These are phyloP conservation scores for Passalora sequoiae DNA, from an alignment of 2,329 filamentous ascomycete species.

Conservation along the genomic window DNA sequence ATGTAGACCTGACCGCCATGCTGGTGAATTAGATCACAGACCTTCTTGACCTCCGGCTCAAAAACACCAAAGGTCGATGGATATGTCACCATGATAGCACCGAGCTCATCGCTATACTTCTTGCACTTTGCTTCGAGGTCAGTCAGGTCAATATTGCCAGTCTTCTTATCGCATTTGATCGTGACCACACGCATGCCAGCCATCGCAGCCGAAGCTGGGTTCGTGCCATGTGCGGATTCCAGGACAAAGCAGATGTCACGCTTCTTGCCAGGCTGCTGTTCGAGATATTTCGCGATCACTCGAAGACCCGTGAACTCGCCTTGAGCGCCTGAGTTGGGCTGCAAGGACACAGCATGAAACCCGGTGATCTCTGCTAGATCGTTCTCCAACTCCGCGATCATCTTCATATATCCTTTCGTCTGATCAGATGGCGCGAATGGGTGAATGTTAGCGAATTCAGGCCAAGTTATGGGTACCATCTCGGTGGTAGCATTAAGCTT, in stretches of 20 bases:
- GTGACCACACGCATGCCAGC: constrained; percentile 90
- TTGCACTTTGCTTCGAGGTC: constrained; percentile 85
- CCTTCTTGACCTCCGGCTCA: constrained; percentile 81
- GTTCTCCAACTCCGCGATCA: constrained; percentile 67
- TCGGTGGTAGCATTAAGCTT: constrained; percentile 92
- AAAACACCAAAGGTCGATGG: constrained; percentile 94
- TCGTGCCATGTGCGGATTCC: constrained; percentile 91
- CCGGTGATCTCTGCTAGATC: constrained; percentile 81
- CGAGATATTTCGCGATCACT: constrained; percentile 78
- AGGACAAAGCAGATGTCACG: constrained; percentile 92
- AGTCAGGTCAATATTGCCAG: constrained; percentile 80
- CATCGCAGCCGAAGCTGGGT: constrained; percentile 93
- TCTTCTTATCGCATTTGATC: constrained; percentile 81
- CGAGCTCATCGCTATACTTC: constrained; percentile 78
- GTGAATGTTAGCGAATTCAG: constrained; percentile 72
- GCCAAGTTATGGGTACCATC: constrained; percentile 80
- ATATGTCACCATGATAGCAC: constrained; percentile 95
- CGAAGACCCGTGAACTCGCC: constrained; percentile 89
- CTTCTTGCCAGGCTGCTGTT: constrained; percentile 59
- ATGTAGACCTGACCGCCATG: constrained; percentile 94
- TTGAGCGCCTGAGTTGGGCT: constrained; percentile 94
- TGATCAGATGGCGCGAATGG: constrained; percentile 66
- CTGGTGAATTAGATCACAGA: constrained; percentile 77
- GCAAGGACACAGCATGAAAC: constrained; percentile 82
- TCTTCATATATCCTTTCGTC: constrained; percentile 61